These are phyloP conservation scores for Penicillium argentinense DNA, from an alignment of 495 filamentous ascomycete species.

Conservation along the genomic window DNA sequence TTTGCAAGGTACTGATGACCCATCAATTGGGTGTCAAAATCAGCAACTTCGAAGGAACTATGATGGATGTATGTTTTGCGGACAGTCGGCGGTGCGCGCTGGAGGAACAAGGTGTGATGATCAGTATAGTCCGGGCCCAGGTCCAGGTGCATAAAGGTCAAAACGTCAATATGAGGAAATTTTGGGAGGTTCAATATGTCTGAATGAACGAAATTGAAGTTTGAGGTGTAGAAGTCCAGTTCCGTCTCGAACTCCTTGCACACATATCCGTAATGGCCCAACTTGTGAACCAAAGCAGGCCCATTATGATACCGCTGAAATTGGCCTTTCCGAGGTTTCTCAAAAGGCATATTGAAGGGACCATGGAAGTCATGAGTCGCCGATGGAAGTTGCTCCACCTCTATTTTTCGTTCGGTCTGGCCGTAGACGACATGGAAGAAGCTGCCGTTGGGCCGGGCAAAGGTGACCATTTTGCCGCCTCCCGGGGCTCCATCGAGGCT, in stretches of 20 bases:
- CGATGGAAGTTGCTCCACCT: background rate
- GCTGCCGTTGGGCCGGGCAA: constrained; percentile 24
- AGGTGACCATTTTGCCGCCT: constrained; percentile 23
- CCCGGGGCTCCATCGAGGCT: constrained; percentile 26
- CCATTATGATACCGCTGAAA: constrained; percentile 47
- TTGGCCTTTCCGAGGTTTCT: constrained; percentile 14
- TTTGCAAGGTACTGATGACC: constrained; percentile 65
- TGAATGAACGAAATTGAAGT: constrained; percentile 62
- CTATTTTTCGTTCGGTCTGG: constrained; percentile 13
- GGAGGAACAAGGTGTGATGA: constrained; percentile 69
- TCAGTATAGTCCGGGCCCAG: constrained; percentile 58
- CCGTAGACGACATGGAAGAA: constrained; percentile 26
- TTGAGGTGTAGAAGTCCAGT: constrained; percentile 57
- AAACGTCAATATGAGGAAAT: constrained; percentile 40
- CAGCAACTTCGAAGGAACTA: constrained; percentile 65
- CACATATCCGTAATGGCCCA: constrained; percentile 69
- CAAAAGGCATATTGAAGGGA: constrained; percentile 17
- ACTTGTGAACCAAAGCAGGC: constrained; percentile 66
- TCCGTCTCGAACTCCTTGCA: constrained; percentile 53
- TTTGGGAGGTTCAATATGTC: constrained; percentile 11
- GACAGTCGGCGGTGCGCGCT: constrained; percentile 30
- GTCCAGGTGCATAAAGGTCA: constrained; percentile 63
- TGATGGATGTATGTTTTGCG: constrained; percentile 63
- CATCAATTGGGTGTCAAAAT: constrained; percentile 68
- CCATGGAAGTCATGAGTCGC: constrained; percentile 12